These are phyloP conservation scores for Kingdonia uniflora DNA, from an alignment of 164 flowering plant genomes.

Conservation along the genomic window DNA sequence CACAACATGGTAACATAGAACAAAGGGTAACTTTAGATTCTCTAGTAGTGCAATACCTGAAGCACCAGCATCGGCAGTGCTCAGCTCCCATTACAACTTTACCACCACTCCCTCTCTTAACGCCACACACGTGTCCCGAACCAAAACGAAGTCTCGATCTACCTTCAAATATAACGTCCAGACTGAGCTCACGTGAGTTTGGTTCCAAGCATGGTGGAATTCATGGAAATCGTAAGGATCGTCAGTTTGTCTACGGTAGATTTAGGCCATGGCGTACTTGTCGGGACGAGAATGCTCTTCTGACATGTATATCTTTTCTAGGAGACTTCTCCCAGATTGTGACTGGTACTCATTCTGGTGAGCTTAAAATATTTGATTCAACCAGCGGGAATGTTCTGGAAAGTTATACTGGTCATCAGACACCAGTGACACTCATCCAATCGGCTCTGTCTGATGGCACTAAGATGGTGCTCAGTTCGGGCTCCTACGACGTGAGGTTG, in stretches of 20 bases:
- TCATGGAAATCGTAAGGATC: conserved; percentile 69
- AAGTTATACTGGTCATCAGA: conserved; percentile 62
- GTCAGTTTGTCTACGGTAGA: conserved; percentile 89
- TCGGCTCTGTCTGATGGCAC: conserved; percentile 41
- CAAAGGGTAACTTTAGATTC: conserved; percentile 67
- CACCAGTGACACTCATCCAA: conserved; percentile 59
- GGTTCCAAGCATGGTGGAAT: conserved; percentile 60
- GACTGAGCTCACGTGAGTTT: conserved; percentile 72
- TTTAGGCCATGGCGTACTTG: conserved; percentile 94
- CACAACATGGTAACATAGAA: conserved; percentile 43
- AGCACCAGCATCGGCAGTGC: conserved; percentile 98
- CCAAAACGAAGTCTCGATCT: conserved; percentile 76
- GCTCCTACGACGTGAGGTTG: conserved; percentile 59
- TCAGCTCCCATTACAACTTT: conserved; percentile 94
- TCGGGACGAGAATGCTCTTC: conserved; percentile 73
- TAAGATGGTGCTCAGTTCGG: conserved; percentile 75
- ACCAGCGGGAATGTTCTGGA: conserved; percentile 59
- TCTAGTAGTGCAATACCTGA: conserved; percentile 82
- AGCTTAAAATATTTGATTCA: conserved; percentile 75
- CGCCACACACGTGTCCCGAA: conserved; percentile 94
- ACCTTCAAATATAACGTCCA: conserved; percentile 78
- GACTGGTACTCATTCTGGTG: conserved; percentile 73
- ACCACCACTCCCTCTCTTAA: conserved; percentile 89
- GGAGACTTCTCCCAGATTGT: conserved; percentile 67
- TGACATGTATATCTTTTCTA: conserved; percentile 75